These are phyloP conservation scores for Talaromyces thailandensis DNA, from an alignment of 495 filamentous ascomycete genomes.

Conservation along the genomic window DNA sequence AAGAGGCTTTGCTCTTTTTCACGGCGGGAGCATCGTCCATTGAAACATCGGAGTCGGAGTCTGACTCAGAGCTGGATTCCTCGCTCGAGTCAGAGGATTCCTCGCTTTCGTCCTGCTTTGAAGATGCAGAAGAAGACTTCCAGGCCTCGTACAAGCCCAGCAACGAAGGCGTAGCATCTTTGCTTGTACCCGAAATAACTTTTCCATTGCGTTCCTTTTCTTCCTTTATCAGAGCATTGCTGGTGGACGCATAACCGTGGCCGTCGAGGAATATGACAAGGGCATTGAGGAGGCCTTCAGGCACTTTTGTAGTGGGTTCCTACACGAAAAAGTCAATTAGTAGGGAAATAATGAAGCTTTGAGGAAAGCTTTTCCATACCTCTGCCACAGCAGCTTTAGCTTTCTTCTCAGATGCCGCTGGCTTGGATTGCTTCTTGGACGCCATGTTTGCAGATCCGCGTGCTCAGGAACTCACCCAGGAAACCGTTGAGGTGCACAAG, in stretches of 20 bases:
- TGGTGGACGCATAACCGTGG: constrained; percentile 52
- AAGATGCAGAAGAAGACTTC: constrained; percentile 10
- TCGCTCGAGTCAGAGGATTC: background rate
- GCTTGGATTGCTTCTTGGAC: background rate
- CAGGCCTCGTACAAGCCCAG: constrained; percentile 42
- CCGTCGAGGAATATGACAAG: constrained; percentile 58
- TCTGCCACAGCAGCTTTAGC: background rate
- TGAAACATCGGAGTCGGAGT: constrained; percentile 42
- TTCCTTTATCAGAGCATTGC: constrained; percentile 51
- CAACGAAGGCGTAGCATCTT: constrained; percentile 23
- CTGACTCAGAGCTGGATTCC: constrained; percentile 8
- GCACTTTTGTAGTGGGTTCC: constrained; percentile 19
- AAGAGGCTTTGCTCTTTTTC: constrained; percentile 16
- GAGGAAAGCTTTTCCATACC: background rate
- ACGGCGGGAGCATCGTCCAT: constrained; percentile 45
- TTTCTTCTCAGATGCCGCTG: background rate
- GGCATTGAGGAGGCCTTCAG: constrained; percentile 53
- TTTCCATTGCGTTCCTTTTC: constrained; percentile 30
- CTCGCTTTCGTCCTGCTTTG: constrained; percentile 22
- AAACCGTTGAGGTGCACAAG: background rate
- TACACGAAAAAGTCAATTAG: background rate
- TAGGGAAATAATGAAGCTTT: background rate
- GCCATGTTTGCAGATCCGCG: background rate
- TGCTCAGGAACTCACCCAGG: background rate
- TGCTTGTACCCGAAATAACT: constrained; percentile 14